These are phyloP conservation scores for Moniliophthora roreri DNA, from an alignment of 1,284 basidiomycete genomes.

Conservation along the genomic window DNA sequence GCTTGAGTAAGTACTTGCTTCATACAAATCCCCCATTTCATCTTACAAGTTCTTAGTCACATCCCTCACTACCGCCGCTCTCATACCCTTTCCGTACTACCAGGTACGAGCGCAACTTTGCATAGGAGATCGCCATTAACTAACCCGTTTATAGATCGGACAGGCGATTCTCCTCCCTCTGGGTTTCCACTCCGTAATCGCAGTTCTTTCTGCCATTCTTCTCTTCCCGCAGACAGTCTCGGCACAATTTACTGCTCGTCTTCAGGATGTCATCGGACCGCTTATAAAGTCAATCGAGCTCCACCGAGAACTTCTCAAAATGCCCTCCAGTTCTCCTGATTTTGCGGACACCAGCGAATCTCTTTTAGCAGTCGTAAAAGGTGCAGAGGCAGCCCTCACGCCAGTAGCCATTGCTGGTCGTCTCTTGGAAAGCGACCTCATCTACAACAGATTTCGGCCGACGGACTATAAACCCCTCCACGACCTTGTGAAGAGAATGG, in stretches of 20 bases:
- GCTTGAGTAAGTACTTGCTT: conserved; percentile 38
- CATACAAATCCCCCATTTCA: not conserved
- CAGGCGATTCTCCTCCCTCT: conserved; percentile 59
- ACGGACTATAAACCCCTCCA: conserved; percentile 60
- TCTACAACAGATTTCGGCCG: conserved; percentile 64
- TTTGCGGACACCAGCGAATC: conserved; percentile 39
- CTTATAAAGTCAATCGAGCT: conserved; percentile 46
- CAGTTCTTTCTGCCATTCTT: conserved; percentile 50
- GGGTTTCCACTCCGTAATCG: conserved; percentile 58
- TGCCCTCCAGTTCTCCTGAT: conserved; percentile 41
- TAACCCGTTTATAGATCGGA: conserved; percentile 37
- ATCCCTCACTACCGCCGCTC: conserved; percentile 52
- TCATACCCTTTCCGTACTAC: conserved; percentile 73
- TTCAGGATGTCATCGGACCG: conserved; percentile 54
- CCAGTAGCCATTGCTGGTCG: conserved; percentile 54
- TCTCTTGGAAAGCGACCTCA: conserved; percentile 62
- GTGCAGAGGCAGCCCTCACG: conserved; percentile 56
- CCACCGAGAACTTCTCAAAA: conserved; percentile 48
- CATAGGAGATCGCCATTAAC: conserved; percentile 1
- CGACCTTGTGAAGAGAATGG: conserved; percentile 46
- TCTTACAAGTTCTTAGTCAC: conserved; percentile 45
- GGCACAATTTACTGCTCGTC: conserved; percentile 54
- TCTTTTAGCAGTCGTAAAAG: conserved; percentile 36
- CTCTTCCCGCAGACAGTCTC: conserved; percentile 73
- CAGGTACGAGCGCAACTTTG: conserved; percentile 25